Conservation (phyloP, 257 asterid species). For the Leptodermis oblonga region DNA sequence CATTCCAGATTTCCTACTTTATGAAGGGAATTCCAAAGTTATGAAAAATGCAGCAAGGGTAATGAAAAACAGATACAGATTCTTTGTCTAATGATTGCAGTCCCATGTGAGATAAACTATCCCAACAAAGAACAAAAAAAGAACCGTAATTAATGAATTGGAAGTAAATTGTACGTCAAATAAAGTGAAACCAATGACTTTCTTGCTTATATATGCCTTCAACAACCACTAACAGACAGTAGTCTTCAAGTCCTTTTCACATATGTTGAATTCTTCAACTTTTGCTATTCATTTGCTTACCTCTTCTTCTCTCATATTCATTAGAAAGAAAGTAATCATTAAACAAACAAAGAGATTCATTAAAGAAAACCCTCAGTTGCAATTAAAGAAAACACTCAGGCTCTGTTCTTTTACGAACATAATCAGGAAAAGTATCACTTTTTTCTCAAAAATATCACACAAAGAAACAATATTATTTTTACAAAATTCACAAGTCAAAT, state of each 20-base stretch:
- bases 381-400: no score
- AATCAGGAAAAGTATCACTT: no score
- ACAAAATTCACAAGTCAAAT: no score
- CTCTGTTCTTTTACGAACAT: no score
- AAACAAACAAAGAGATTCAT: no score
- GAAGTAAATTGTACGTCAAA: background rate
- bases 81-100: background rate
- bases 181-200: background rate
- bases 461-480: no score
- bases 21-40: no score
- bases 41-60: background rate
- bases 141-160: background rate
- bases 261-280: background rate
- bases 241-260: conserved; percentile 5
- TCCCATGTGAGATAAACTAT: background rate
- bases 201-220: background rate
- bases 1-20: no score
- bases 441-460: no score
- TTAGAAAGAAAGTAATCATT: no score
- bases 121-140: background rate
- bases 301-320: background rate
- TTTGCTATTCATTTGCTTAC: background rate
- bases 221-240: background rate
- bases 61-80: background rate
- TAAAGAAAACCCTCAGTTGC: no score